These are phyloP conservation scores for Metschnikowia borealis DNA, from an alignment of 805 yeast genomes.

Conservation along the genomic window DNA sequence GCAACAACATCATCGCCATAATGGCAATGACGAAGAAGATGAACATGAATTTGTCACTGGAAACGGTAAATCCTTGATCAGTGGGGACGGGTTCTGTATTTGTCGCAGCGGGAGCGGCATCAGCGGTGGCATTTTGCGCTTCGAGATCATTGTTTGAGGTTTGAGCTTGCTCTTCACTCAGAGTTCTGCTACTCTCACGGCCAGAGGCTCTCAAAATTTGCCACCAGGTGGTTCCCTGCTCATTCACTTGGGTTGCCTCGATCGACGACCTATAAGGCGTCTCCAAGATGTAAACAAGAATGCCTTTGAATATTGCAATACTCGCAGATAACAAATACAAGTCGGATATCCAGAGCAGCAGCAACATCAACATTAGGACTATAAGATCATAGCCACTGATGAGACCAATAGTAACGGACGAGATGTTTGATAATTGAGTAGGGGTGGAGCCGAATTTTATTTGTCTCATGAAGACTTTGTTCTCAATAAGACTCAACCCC, in stretches of 20 bases:
- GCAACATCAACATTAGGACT: conserved; percentile 56
- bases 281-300: conserved; percentile 70
- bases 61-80: background rate
- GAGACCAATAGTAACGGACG: conserved; percentile 51
- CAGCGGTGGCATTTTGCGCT: background rate
- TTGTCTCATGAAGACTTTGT: conserved; percentile 59
- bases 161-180: conserved; percentile 10
- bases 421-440: conserved; percentile 68
- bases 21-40: conserved; percentile 23
- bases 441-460: conserved; percentile 74
- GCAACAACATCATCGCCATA: conserved; percentile 51
- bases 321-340: conserved; percentile 66
- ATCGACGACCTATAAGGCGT: conserved; percentile 68
- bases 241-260: conserved; percentile 67
- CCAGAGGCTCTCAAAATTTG: conserved; percentile 59
- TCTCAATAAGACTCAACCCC: conserved; percentile 45
- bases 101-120: background rate
- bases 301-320: conserved; percentile 64
- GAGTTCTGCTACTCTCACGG: conserved; percentile 18
- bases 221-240: conserved; percentile 61
- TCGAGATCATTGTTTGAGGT: conserved; percentile 22
- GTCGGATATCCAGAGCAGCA: conserved; percentile 47
- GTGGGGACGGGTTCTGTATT: background rate
- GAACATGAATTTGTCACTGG: conserved; percentile 18
- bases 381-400: conserved; percentile 72